Evolutionary conservation across 148 eudicot species (phyloP).

Genomic region (Chenopodium album): DNA sequence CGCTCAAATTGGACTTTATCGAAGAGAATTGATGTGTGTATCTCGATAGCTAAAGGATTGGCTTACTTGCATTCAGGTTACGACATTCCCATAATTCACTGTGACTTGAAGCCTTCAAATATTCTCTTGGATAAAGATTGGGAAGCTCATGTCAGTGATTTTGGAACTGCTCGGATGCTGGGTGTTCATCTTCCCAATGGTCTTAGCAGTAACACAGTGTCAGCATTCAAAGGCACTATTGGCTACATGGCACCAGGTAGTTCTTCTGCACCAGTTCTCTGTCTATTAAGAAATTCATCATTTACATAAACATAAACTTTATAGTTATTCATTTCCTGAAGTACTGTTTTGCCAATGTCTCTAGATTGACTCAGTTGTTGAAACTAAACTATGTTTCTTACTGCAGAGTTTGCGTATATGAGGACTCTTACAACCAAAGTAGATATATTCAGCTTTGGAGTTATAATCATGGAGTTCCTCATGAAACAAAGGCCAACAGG

Average conservation of each 20-base stretch:
- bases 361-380: neutral
- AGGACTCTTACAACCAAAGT: slow-evolving; percentile 79
- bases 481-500: slow-evolving; percentile 74
- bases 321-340: too few relatives aligned
- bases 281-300: too few relatives aligned
- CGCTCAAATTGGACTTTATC: slow-evolving; percentile 48
- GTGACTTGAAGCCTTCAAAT: slow-evolving; percentile 93
- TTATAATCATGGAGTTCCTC: slow-evolving; percentile 69
- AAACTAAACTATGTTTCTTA: neutral
- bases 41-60: slow-evolving; percentile 63
- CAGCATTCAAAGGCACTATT: slow-evolving; percentile 80
- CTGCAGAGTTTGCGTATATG: slow-evolving; percentile 84
- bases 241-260: slow-evolving; percentile 98
- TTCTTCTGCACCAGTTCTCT: neutral
- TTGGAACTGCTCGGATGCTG: slow-evolving; percentile 86
- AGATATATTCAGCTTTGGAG: slow-evolving; percentile 87
- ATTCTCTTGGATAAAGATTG: slow-evolving; percentile 68
- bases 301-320: too few relatives aligned
- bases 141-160: slow-evolving; percentile 85
- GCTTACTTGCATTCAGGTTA: slow-evolving; percentile 83
- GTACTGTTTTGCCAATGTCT: neutral
- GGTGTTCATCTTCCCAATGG: slow-evolving; percentile 56
- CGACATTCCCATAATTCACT: slow-evolving; percentile 76
- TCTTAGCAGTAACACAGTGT: slow-evolving; percentile 42
- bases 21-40: slow-evolving; percentile 49